phyloP scores from a whole-genome alignment of 106 monocot genomes.

The Platanthera zijinensis region DNA sequence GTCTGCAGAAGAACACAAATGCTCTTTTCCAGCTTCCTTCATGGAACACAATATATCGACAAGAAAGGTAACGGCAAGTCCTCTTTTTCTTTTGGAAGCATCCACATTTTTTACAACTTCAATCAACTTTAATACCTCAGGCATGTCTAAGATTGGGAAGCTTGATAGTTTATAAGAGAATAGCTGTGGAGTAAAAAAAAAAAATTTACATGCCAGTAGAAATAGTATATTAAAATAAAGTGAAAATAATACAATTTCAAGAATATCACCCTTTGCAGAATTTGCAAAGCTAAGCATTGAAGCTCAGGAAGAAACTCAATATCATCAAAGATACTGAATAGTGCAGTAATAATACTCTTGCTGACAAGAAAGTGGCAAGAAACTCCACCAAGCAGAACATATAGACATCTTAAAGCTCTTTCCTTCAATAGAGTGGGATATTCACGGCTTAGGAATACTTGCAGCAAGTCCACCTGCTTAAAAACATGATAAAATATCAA shows the following conservation, averaged over 20 bases:
- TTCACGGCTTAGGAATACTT: slow-evolving; percentile 22
- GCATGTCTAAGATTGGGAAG: slow-evolving; percentile 9
- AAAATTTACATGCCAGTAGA: slow-evolving; percentile 2
- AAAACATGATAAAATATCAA: neutral
- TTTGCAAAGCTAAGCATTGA: slow-evolving; percentile 28
- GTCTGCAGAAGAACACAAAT: slow-evolving; percentile 1
- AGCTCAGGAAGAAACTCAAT: slow-evolving; percentile 15
- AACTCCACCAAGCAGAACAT: slow-evolving; percentile 27
- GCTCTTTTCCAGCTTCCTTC: slow-evolving; percentile 18
- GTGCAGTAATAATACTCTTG: slow-evolving; percentile 14
- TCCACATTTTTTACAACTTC: slow-evolving; percentile 18
- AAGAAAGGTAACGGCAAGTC: slow-evolving; percentile 36
- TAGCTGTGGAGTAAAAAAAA: neutral
- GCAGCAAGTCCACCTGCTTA: slow-evolving; percentile 48
- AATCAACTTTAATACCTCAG: slow-evolving; percentile 35
- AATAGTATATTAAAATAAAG: neutral
- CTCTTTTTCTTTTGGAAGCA: slow-evolving; percentile 20
- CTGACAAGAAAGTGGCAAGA: slow-evolving; percentile 18
- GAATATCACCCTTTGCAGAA: slow-evolving; percentile 47
- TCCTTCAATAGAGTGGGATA: slow-evolving; percentile 24
- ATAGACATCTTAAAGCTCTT: slow-evolving; percentile 43
- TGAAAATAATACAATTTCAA: neutral
- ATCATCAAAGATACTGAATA: slow-evolving; percentile 28
- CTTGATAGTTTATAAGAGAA: slow-evolving; percentile 7
- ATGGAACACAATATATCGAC: slow-evolving; percentile 37